Evolutionary conservation across 257 asterid species (phyloP), one percentile per base, ranked within the genome.

Genomic region (Lycium barbarum): DNA sequence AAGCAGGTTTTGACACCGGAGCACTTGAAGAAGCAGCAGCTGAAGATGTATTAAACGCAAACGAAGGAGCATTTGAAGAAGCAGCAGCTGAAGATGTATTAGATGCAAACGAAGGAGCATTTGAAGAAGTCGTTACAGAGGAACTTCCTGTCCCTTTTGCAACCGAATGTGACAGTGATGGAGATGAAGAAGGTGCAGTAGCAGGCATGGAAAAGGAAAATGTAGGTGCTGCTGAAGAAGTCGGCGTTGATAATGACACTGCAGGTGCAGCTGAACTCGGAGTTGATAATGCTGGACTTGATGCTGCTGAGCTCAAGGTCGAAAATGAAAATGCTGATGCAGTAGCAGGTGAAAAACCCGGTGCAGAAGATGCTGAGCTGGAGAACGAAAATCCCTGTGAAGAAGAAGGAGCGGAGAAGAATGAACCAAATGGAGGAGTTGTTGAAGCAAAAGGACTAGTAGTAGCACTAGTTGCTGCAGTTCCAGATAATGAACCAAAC

Each of bases 1-100:
- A 26, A 68, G 33, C 33, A 26, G 33, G 33, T 26, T 26, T 26
- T 26, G 33, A 26, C 33, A 26, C 33, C 33, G 1, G 33, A 40
- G 92, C 84, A 51, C 86, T 88, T 13, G 91, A 89, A 78, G 88
- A 51, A 49, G 95, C 20, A 13, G 92, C 18, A 71, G 33, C 33
- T 26, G 33, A 26, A 26, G 33, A 26, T 26, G 33, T 26, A 26
- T 26, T 26, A 26, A 26, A 26, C 33, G 33, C 33, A 26, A 26
- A 26, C 33, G 33, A 26, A 26, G 33, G 33, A 26, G 33, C 33
- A 26, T 26, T 26, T 26, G 33, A 26, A 26, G 33, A 26, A 26
- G 33, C 33, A 26, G 33, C 33, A 26, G 33, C 33, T 26, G 33
- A 26, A 26, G 33, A 26, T 26, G 33, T 26, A 26, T 26, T 26